Evolutionary conservation across 2,329 filamentous ascomycete genomes (phyloP).

Genomic region (Grosmannia huntii): DNA sequence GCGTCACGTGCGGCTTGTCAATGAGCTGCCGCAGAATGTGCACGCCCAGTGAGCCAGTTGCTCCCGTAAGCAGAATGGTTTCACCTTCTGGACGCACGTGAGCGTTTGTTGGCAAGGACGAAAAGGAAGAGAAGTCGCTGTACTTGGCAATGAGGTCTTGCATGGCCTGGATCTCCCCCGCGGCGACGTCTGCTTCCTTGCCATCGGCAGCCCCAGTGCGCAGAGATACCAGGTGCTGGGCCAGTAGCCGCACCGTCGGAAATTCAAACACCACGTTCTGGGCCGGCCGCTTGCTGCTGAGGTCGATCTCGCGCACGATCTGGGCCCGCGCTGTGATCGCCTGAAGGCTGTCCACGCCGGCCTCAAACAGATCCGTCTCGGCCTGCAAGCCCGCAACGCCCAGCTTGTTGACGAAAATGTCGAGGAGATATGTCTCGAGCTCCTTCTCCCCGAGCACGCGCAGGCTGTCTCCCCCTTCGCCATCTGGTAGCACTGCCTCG

Average conservation of each 20-base stretch:
- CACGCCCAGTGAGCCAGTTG: constrained; percentile 51
- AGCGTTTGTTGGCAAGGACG: background rate
- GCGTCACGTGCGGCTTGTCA: constrained; percentile 38
- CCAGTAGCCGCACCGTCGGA: constrained; percentile 21
- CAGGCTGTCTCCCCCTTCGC: too few relatives aligned
- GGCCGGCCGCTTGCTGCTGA: constrained; percentile 31
- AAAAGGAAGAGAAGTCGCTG: constrained; percentile 7
- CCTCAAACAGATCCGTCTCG: constrained; percentile 44
- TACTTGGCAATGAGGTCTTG: constrained; percentile 29
- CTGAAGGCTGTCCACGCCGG: constrained; percentile 46
- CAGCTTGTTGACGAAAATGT: background rate
- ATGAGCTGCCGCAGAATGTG: constrained; percentile 48
- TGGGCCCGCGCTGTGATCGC: constrained; percentile 40
- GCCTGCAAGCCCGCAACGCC: constrained; percentile 10
- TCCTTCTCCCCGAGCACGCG: too few relatives aligned
- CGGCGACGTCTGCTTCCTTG: too few relatives aligned
- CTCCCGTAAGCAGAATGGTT: constrained; percentile 37
- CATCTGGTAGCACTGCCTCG: too few relatives aligned
- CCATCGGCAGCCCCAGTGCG: too few relatives aligned
- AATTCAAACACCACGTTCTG: constrained; percentile 49
- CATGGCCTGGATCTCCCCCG: constrained; percentile 26
- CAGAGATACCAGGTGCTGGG: too few relatives aligned
- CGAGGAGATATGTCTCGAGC: background rate
- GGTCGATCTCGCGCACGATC: constrained; percentile 37
- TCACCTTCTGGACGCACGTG: background rate